A percentile compares a stretch with the other conserved stretches of the same genome.
Evolutionary conservation across 192 early-diverging fungal genomes (phyloP).

Genomic region (Mortierella alpina): DNA sequence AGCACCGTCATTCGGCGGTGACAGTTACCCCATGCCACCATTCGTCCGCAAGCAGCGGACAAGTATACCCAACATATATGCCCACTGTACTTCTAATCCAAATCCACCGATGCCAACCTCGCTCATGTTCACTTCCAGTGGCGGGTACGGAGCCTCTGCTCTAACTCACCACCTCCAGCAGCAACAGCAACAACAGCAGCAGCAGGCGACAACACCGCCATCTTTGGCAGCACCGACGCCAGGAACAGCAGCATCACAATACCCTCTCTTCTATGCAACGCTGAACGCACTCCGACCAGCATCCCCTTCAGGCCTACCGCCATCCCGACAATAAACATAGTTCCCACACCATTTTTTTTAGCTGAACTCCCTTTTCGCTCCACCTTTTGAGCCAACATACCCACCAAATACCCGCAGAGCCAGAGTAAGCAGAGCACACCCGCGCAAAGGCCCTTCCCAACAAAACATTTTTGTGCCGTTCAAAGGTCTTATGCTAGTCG

Average conservation of each 20-base stretch:
- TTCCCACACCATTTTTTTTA: not conserved
- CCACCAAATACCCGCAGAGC: too few species aligned
- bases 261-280: constrained; percentile 50
- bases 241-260: constrained; percentile 33
- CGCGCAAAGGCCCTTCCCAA: too few species aligned
- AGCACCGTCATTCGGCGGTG: constrained; percentile 5
- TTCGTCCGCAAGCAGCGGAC: constrained; percentile 51
- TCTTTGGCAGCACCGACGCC: not conserved
- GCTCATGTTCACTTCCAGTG: constrained; percentile 7
- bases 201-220: constrained; percentile 4
- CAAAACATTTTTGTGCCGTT: too few species aligned
- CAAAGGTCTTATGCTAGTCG: too few species aligned
- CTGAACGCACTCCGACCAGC: constrained; percentile 41
- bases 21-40: constrained; percentile 45
- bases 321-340: constrained; percentile 16
- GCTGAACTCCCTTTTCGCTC: not conserved
- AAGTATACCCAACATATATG: constrained; percentile 54
- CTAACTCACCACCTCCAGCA: constrained; percentile 29
- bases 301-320: constrained; percentile 20
- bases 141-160: constrained; percentile 6
- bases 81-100: constrained; percentile 37
- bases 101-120: constrained; percentile 20
- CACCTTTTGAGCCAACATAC: not conserved
- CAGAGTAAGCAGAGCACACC: too few species aligned
- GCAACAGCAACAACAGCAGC: constrained; percentile 21